These are phyloP conservation scores for Simmondsia chinensis DNA, from an alignment of 148 eudicot genomes.

Conservation along the genomic window DNA sequence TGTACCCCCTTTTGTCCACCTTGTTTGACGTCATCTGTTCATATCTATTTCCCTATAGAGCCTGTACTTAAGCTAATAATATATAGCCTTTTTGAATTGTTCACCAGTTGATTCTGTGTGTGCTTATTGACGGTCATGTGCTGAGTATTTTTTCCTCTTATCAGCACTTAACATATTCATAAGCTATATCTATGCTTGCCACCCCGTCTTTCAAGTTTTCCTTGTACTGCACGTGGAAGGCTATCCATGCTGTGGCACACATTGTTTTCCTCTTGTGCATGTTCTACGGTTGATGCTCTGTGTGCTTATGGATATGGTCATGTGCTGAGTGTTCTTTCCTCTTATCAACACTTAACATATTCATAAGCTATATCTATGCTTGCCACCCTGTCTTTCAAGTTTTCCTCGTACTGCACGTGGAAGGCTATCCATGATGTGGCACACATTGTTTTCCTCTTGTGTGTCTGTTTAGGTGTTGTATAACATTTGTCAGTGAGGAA, in stretches of 20 bases:
- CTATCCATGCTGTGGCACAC: not conserved
- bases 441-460: no score
- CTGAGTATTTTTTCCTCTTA: not conserved
- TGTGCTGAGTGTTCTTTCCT: not conserved
- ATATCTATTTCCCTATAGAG: no score
- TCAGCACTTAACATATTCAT: not conserved
- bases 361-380: not conserved
- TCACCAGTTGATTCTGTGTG: no score
- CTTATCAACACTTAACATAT: not conserved
- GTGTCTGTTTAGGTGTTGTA: no score
- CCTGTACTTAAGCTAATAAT: no score
- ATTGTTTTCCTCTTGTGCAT: no score
- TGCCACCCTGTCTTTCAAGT: not conserved
- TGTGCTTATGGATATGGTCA: not conserved
- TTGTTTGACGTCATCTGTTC: no score
- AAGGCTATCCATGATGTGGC: not conserved
- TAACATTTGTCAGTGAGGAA: no score
- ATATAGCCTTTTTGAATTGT: no score
- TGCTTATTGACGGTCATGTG: not conserved
- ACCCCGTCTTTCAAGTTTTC: not conserved
- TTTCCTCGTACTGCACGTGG: not conserved
- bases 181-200: not conserved
- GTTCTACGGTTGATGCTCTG: no score
- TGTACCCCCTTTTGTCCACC: no score
- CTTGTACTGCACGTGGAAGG: not conserved